Base-by-base conservation (phyloP, 306 rosid species). In the Cicer chorassanicum region DNA sequence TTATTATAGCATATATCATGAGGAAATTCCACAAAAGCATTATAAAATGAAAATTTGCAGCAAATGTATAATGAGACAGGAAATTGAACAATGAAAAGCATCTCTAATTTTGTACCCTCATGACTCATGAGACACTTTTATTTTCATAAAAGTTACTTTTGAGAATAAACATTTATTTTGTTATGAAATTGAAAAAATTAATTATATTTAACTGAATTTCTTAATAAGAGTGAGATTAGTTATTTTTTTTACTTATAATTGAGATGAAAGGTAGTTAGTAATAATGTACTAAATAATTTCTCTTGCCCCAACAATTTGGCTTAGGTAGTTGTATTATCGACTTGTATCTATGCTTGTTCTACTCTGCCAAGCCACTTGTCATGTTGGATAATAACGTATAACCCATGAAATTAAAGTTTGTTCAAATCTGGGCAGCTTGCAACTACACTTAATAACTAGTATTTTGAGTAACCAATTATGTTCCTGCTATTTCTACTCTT, bases 371-470 rank as follows among this genome's bases (percentile, higher is more conserved):
- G 40, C 14, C 21, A 59, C 42, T 59, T 11, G 42, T 24, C 16
- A 59, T 29, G 16, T 11, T 34, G 65, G 42, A 12, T 12, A 11
- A 59, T 24, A 42, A 60, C 13, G 10, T 13, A 60, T 59, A 60
- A 60, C 43, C 18, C 65, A 29, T 60, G 65, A 36, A 60, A 12
- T 60, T 60, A 12, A 60, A 60, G 66, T 34, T 59, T 29, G 18
- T 13, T 36, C 19, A 13, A 4, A 34, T 21, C 6, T 60, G 65
- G 2, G 11, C 18, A 60, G 3, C 65, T 60, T 60, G 66, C 41
- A 16, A 6, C 13, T 60, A 60, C 19, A 60, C 5, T 34, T 18
- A 34, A 38, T 44, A 60, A 7, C 66, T 60, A 60, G 34, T 29
- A 29, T 29, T 0, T 60, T 60, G 19, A 60, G 43, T 13, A 6